Conservation (phyloP, 2,329 filamentous ascomycete species). For the Colletotrichum costaricense region DNA sequence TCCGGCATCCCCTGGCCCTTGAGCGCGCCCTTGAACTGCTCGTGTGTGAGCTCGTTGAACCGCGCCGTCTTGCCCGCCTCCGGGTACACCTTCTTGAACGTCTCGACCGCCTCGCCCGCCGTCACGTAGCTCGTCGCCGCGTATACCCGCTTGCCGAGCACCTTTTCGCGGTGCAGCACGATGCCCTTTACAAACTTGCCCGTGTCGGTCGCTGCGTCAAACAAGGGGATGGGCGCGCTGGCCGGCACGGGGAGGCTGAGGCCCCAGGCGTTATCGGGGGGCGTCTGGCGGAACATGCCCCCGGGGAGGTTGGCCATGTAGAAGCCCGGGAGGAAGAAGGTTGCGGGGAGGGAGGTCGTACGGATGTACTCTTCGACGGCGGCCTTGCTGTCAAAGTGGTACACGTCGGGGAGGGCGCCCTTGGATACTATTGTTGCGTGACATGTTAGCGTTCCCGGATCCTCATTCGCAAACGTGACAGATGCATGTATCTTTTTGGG, state of each 20-base stretch:
- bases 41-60: slow-evolving; percentile 45
- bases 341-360: slow-evolving; percentile 54
- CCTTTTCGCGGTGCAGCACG: slow-evolving; percentile 37
- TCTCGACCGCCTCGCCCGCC: slow-evolving; percentile 44
- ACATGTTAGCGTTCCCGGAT: slow-evolving; percentile 4
- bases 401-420: slow-evolving; percentile 52
- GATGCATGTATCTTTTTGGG: neutral
- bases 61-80: slow-evolving; percentile 47
- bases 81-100: slow-evolving; percentile 44
- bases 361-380: slow-evolving; percentile 66
- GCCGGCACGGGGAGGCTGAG: slow-evolving; percentile 46
- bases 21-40: slow-evolving; percentile 50
- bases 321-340: slow-evolving; percentile 63
- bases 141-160: slow-evolving; percentile 47
- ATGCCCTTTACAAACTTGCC: slow-evolving; percentile 51
- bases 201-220: slow-evolving; percentile 51
- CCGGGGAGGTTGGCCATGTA: slow-evolving; percentile 64
- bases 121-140: slow-evolving; percentile 51
- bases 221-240: slow-evolving; percentile 46
- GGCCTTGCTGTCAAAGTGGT: slow-evolving; percentile 69
- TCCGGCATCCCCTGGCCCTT: slow-evolving; percentile 36
- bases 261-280: slow-evolving; percentile 46
- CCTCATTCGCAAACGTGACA: neutral
- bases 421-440: slow-evolving; percentile 46
- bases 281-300: slow-evolving; percentile 41